Evolutionary conservation across 768 basidiomycete species (phyloP), one percentile per base, ranked within the genome.

Genomic region (Lactifluus echinatus): DNA sequence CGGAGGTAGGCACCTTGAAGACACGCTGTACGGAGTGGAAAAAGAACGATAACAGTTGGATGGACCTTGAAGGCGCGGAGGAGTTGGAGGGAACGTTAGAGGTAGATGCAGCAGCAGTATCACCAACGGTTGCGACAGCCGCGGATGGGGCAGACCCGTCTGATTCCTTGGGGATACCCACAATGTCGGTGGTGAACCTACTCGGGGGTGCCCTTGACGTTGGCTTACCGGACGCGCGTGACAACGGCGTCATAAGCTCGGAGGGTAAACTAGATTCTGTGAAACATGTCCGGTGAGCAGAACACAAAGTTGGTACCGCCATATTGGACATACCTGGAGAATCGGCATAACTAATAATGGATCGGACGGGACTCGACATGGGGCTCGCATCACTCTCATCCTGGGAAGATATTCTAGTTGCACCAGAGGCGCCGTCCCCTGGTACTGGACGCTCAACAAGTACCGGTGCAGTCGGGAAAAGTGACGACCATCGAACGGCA

Each of bases 1-100:
- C 45, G 3, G 45, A 29, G 33, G 34, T 7, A 7, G 56, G 56
- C 2, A 47, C 45, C 45, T 59, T 52, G 57, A 59, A 59, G 45
- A 28, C 19, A 3, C 46, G 50, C 17, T 49, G 50, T 19, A 61
- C 14, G 26, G 52, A 48, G 3, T 59, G 51, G 34, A 59, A 61
- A 29, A 59, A 59, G 49, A 47, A 58, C 21, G 45, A 50, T 17
- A 59, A 29, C 10, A 59, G 49, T 8, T 58, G 59, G 49, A 50
- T 46, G 28, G 55, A 33, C 14, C 28, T 37, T 2, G 48, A 8
- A 6, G 21, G 55, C 31, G 6, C 7, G 4, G 59, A 28, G 4
- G 59, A 28, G 31, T 4, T n/a, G 2, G 42, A 31, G 26, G 39
- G 8, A n/a, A n/a, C 26, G 11, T 36, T 43, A 14, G 49, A 43